These are phyloP conservation scores for Poa pratensis DNA, from an alignment of 176 grass and related monocot species.

Conservation along the genomic window DNA sequence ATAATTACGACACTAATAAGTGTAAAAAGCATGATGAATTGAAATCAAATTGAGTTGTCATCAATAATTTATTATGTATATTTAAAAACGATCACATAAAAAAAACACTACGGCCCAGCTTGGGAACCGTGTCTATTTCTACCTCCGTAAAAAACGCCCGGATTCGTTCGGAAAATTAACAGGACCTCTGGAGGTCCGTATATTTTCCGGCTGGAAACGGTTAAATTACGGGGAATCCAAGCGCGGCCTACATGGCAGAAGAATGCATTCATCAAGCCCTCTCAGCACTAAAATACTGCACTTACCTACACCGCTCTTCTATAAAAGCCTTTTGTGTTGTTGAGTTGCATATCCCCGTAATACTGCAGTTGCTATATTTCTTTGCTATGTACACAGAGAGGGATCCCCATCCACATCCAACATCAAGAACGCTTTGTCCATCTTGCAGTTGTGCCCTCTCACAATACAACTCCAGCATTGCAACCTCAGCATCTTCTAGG, in stretches of 20 bases:
- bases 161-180: too few species aligned
- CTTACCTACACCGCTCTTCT: conserved; percentile 82
- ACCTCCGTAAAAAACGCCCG: too few species aligned
- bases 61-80: background rate
- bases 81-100: background rate
- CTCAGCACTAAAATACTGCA: background rate
- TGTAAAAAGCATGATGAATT: background rate
- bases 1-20: background rate
- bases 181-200: too few species aligned
- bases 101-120: background rate
- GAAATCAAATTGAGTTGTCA: background rate
- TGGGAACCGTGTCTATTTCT: too few species aligned
- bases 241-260: background rate
- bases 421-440: conserved; percentile 78
- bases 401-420: conserved; percentile 97
- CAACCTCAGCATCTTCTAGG: conserved; percentile 82
- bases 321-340: conserved; percentile 83
- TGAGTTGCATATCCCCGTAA: conserved; percentile 98
- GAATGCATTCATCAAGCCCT: background rate
- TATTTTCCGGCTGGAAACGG: background rate
- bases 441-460: conserved; percentile 83
- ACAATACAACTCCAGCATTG: conserved; percentile 90
- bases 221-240: too few species aligned
- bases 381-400: conserved; percentile 79
- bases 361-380: conserved; percentile 71